Evolutionary conservation across 306 rosid species (phyloP), one percentile per base, ranked within the genome.

Genomic region (Vigna reflexopilosa): DNA sequence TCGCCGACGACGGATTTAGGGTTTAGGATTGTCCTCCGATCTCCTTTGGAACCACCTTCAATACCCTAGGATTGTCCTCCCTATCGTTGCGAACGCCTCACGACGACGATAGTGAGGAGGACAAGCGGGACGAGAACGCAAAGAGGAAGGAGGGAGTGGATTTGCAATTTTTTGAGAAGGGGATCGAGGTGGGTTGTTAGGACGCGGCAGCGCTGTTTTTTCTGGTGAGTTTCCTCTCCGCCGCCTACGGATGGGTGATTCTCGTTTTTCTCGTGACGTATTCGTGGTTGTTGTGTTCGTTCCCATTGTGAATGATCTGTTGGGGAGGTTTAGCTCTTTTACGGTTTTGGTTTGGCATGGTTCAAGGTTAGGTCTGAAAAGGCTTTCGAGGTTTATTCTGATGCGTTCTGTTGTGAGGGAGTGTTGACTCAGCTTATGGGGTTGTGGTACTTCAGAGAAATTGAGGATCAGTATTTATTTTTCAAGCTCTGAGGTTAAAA

Each of bases 201-300:
- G 99, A 96, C 49, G 89, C 91, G n/a, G 90, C 91, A 51, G 77
- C 90, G 52, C 32, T 96, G 42, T 78, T 89, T 52, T 88, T 91
- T 63, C 86, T 96, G 3, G 93, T 92, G 83, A 85, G 91, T 68
- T 90, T 87, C 55, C 73, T 96, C 20, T 90, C 93, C 13, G 93
- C 87, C 15, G 94, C 91, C 3, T 96, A 96, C 76, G 91, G 90
- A 4, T 91, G 97, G 91, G 96, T 93, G 64, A 91, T 96, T 32
- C 86, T 96, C 30, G 94, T 90, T 77, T 96, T 91, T 84, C 91
- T 96, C 0, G 90, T 90, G 9, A 17, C 19, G 19, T 17, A 17
- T 17, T 91, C 98, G 6, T 90, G 9, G 98, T 97, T 61, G 89
- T 85, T 83, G 97, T 96, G 78, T 87, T 91, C 66, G 78, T 88